Base-by-base conservation (phyloP, 2,329 filamentous ascomycete genomes). In the Aspergillus sp. region DNA sequence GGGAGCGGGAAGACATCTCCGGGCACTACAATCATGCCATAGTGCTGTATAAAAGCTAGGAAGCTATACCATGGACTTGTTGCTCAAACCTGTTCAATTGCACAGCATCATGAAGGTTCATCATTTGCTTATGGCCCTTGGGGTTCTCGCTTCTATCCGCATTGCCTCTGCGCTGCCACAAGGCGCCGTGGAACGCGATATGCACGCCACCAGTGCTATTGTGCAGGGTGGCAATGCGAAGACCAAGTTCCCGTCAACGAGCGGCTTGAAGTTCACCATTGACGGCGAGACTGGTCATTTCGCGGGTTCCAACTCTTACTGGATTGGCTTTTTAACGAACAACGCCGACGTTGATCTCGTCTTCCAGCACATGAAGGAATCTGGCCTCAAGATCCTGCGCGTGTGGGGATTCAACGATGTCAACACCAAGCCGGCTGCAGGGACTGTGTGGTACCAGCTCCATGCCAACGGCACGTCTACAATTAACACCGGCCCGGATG, bases 401-500 rank as follows among this genome's bases (percentile, higher is more conserved):
- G 71, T 80, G 36, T 82, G 79, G 80, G 79, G 76, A 1, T 82
- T 82, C 65, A 79, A 80, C 52, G 75, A 77, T 36, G 79, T 76
- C 43, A 67, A 69, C 33, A 65, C 67, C 1, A 55, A 72, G 10
- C 72, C 72, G 3, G 64, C 70, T 7, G 61, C 71, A 0, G 75
- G 74, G n/a, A 74, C 71, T 1, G 75, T 82, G 5, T 77, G 72
- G 53, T 78, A 68, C 60, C 75, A 77, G 50, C 58, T 72, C 4
- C 67, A 75, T 13, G 57, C 72, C 3, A 58, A 67, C 30, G 62
- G 66, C 10, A 58, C 42, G 5, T 61, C 65, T 1, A 79, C 78
- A n/a, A 86, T 88, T 71, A 87, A 88, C 69, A 84, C 79, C 0
- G 84, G 83, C 1, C 61, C 78, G 33, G 73, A 87, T 63, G 84